phyloP scores from a whole-genome alignment of 805 yeast species.

The Nakazawaea wickerhamii region DNA sequence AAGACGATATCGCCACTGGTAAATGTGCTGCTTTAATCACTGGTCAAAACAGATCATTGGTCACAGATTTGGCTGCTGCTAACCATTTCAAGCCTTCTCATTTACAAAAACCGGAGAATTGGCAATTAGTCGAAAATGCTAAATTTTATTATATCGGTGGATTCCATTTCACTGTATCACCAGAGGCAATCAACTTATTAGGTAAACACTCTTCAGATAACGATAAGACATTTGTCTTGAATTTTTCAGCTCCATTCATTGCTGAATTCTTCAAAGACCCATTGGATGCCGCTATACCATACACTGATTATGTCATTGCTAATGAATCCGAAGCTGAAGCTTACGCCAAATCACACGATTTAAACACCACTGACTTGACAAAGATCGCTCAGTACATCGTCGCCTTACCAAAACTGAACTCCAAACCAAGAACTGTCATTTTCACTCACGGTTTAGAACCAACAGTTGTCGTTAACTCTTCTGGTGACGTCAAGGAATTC shows the following conservation, averaged over 20 bases:
- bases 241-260: conserved; percentile 95
- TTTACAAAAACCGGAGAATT: conserved; percentile 82
- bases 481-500: conserved; percentile 34
- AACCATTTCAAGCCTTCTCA: conserved; percentile 91
- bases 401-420: conserved; percentile 67
- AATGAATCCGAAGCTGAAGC: conserved; percentile 97
- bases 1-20: conserved; percentile 78
- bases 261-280: conserved; percentile 94
- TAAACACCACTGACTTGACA: conserved; percentile 53
- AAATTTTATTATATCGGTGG: conserved; percentile 92
- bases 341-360: conserved; percentile 80
- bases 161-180: conserved; percentile 97
- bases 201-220: conserved; percentile 88
- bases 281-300: conserved; percentile 72
- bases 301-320: conserved; percentile 87
- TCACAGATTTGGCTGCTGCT: conserved; percentile 96
- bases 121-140: conserved; percentile 80
- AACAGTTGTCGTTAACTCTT: conserved; percentile 65
- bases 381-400: conserved; percentile 84
- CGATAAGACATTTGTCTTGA: conserved; percentile 74
- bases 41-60: conserved; percentile 86
- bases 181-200: conserved; percentile 82
- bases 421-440: conserved; percentile 76
- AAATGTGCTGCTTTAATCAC: conserved; percentile 95
- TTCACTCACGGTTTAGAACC: conserved; percentile 96